Evolutionary conservation across 1,139 yeast genomes (phyloP), one percentile per base, ranked within the genome.

Genomic region (Candida sanyaensis): DNA sequence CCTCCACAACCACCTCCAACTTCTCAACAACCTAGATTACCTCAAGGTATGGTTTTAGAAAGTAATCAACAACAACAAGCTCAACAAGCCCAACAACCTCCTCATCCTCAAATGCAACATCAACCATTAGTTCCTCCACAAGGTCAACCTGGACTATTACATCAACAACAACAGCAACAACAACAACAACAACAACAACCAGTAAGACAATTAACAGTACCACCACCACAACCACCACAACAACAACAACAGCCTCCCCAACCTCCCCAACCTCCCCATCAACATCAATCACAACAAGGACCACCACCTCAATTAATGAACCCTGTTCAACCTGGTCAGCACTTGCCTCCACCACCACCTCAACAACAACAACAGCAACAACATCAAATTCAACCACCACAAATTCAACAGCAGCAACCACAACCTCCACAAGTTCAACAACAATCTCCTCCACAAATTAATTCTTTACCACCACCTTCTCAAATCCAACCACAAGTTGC

Each of bases 1-100:
- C 78, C 81, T 40, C 84, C 87, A 36, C 86, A 84, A 48, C 88
- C 88, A 5, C 88, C 88, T 26, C 85, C 84, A 66, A 74, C 83
- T 53, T 73, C 78, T 49, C 82, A 83, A 63, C 85, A 80, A 58
- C 81, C 83, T 43, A 68, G 80, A 51, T 72, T 78, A 50, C 83
- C 84, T 27, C 81, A 77, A 56, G 80, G 80, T 10, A 80, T 81
- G 79, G 80, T 81, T n/a, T 78, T 81, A 61, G 80, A 75, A 57
- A 69, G 75, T 51, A 68, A 66, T 13, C 75, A 69, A 50, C 73
- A 65, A n/a, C 71, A 63, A 38, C 67, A 56, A 41, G 63, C 57
- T 30, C 61, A 52, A 40, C 50, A 37, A n/a, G 21, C 21, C 21
- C 59, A 42, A 29, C 69, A 59, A 44, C 71, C 59, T 58, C 70